These are phyloP conservation scores for Backusella mclennaniae DNA, from an alignment of 192 early-diverging fungal genomes.

Conservation along the genomic window DNA sequence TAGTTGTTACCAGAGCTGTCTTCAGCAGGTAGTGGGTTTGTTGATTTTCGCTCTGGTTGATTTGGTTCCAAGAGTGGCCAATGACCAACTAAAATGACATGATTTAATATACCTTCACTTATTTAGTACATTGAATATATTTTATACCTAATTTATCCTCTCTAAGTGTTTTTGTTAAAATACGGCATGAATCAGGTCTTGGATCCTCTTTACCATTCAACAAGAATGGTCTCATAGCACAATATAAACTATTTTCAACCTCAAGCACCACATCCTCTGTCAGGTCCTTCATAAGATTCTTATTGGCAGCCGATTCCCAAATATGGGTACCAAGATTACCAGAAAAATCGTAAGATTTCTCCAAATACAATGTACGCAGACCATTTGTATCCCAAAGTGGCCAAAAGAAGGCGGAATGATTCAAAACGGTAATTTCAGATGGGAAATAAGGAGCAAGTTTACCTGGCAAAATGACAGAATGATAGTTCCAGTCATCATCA, in stretches of 20 bases:
- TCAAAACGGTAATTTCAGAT: conserved; percentile 28
- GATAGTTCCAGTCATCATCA: conserved; percentile 37
- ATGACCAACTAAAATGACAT: conserved; percentile 21
- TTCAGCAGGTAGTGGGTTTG: conserved; percentile 11
- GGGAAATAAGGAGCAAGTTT: conserved; percentile 26
- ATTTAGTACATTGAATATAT: background rate
- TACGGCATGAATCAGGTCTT: conserved; percentile 18
- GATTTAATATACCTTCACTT: background rate
- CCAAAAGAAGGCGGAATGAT: conserved; percentile 43
- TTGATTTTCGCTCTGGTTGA: background rate
- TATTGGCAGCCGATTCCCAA: conserved; percentile 41
- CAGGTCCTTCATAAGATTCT: conserved; percentile 31
- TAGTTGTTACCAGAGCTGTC: conserved; percentile 34
- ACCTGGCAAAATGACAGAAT: conserved; percentile 45
- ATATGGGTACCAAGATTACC: conserved; percentile 35
- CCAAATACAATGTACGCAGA: conserved; percentile 36
- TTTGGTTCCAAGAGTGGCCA: conserved; percentile 21
- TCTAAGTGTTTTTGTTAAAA: background rate
- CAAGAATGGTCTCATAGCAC: conserved; percentile 37
- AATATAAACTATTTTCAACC: conserved; percentile 38
- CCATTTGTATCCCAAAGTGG: conserved; percentile 41
- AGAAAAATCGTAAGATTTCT: conserved; percentile 38
- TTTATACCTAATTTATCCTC: conserved; percentile 25
- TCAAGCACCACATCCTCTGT: conserved; percentile 26
- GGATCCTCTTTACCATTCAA: conserved; percentile 13